Base-by-base conservation (phyloP, 257 asterid species). In the Datura wrightii region DNA sequence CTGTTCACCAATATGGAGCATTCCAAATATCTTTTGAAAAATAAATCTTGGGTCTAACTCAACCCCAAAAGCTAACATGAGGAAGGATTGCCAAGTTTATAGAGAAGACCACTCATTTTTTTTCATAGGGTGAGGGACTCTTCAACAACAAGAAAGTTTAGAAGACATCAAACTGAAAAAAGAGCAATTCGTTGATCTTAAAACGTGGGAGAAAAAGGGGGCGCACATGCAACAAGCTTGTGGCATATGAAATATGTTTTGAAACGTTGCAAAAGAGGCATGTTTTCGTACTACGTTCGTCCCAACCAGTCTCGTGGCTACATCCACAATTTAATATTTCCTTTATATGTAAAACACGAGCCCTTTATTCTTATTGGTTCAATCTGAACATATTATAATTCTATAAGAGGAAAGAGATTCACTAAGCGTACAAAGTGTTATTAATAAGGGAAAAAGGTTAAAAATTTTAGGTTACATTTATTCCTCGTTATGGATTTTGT, bases 291-390 rank as follows among this genome's bases (percentile, higher is more conserved):
- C 86, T 82, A 66, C 67, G 78, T 79, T 79, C n/a, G 84, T 86
- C 83, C 88, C 78, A 83, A 79, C 85, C 86, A 86, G 58, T 55
- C 86, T 79, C 82, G 84, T 86, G 88, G 50, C 36, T 48, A 78
- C 46, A 14, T 39, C 60, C n/a, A 78, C 78, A 66, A 53, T 58
- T 8, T 79, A 76, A 54, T 50, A 31, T 53, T 83, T 80, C 82
- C 84, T 79, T 83, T 19, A 62, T 34, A 56, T 55, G 44, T 42
- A 10, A 19, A 48, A 42, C 66, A 46, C 42, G 9, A 24, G 55
- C 41, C 8, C 5, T 44, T 39, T 76, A 31, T 44, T 44, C 8
- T 19, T 62, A 36, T 24, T 78, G 46, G 53, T 15, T 54, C 79
- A 48, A 67, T 53, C 16, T 13, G 1, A 2, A 15, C 19, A 80